Evolutionary conservation across 2,329 filamentous ascomycete species (phyloP).

Genomic region (Trichoderma harzianum): DNA sequence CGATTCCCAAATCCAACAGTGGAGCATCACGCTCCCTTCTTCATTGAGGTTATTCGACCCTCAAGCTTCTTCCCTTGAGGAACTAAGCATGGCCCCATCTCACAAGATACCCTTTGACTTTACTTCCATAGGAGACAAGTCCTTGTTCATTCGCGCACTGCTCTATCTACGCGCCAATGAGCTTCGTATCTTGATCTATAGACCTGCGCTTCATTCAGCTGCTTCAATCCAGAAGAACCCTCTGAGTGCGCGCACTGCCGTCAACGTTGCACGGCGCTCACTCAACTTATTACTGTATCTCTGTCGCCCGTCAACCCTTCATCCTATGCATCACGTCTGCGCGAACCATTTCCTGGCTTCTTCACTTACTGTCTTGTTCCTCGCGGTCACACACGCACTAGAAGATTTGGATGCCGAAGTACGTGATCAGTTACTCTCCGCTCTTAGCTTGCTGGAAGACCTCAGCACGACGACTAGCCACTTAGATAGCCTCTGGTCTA

Average conservation of each 20-base stretch:
- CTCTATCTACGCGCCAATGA: neutral
- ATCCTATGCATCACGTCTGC: neutral
- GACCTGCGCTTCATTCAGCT: neutral
- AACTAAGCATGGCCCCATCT: rapidly evolving
- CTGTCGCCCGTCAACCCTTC: neutral
- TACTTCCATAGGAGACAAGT: neutral
- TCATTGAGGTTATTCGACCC: neutral
- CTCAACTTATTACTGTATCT: neutral
- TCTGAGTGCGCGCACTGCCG: too few relatives aligned
- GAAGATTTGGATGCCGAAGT: neutral
- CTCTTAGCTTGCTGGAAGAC: neutral
- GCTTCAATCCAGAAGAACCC: neutral
- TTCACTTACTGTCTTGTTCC: neutral
- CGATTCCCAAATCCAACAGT: neutral
- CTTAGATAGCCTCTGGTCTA: neutral
- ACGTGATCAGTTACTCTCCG: neutral
- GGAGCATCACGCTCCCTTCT: neutral
- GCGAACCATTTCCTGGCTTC: neutral
- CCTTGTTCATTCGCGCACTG: neutral
- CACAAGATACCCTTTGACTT: neutral
- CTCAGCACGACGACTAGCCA: neutral
- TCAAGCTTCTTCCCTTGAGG: neutral
- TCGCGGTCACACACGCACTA: neutral
- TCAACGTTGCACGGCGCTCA: neutral
- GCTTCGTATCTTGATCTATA: neutral